A percentile compares a stretch with the other conserved stretches of the same genome.
phyloP scores from a whole-genome alignment of 108 stramenopile genomes.

The Hondaea fermentalgiana region DNA sequence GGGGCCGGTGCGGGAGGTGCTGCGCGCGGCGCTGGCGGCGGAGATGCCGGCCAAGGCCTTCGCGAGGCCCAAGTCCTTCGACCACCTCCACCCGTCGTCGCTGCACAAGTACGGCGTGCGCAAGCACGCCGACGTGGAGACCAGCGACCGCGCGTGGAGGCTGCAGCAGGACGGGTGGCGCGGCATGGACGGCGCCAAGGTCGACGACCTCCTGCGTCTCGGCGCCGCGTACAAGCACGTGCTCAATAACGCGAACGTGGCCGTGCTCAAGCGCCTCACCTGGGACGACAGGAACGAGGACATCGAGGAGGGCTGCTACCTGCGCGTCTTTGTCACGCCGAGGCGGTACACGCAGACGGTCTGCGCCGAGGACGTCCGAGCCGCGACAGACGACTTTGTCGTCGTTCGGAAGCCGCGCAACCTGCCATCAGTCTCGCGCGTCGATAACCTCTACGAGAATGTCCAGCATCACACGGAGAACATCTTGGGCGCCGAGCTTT shows the following conservation, averaged over 20 bases:
- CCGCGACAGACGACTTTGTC: neutral
- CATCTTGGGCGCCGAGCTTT: neutral
- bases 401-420: neutral
- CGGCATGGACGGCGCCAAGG: neutral
- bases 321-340: neutral
- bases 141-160: neutral
- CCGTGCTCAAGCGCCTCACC: neutral
- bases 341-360: neutral
- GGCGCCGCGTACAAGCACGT: slow-evolving; percentile 11
- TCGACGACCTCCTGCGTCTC: neutral
- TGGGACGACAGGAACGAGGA: neutral
- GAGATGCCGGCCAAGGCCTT: neutral
- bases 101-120: neutral
- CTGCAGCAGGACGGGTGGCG: neutral
- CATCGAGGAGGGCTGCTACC: neutral
- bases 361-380: neutral
- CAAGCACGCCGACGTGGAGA: neutral
- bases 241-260: neutral
- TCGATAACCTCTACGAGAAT: neutral
- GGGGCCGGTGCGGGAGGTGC: neutral
- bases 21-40: neutral
- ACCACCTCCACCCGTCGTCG: neutral
- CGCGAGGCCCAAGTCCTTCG: neutral
- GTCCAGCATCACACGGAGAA: neutral
- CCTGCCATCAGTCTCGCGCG: neutral